Evolutionary conservation across 345 rosid species (phyloP).

Genomic region (Laguncularia racemosa): DNA sequence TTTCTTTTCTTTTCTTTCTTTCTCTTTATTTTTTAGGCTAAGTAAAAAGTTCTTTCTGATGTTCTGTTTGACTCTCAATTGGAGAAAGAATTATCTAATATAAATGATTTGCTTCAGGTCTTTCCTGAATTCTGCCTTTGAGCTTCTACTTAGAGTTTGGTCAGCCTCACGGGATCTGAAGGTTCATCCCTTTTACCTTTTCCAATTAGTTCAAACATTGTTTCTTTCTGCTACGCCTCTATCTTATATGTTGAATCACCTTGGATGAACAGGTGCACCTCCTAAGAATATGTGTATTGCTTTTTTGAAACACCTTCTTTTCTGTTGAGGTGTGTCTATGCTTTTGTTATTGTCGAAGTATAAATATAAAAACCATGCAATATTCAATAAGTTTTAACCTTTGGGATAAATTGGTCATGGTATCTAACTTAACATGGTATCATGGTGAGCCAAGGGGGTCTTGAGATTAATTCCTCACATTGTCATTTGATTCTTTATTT

Average conservation of each 20-base stretch:
- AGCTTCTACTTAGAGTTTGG: conserved; percentile 90
- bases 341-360: too few species aligned
- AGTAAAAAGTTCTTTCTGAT: not conserved
- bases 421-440: too few species aligned
- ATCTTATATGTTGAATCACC: not conserved
- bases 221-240: conserved; percentile 1
- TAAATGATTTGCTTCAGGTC: conserved; percentile 51
- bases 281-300: too few species aligned
- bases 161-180: conserved; percentile 82
- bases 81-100: not conserved
- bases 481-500: too few species aligned
- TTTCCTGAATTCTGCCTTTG: conserved; percentile 86
- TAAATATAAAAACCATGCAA: too few species aligned
- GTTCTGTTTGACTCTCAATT: not conserved
- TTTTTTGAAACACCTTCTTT: too few species aligned
- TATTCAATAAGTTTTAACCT: too few species aligned
- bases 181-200: conserved; percentile 28
- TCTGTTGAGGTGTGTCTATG: too few species aligned
- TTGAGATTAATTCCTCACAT: too few species aligned
- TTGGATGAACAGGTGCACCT: too few species aligned
- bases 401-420: too few species aligned
- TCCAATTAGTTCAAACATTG: not conserved
- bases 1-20: conserved; percentile 4
- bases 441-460: too few species aligned
- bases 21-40: not conserved